Evolutionary conservation across 371 early-diverging fungal genomes (phyloP), one percentile per base, ranked within the genome.

Genomic region (Zychaea mexicana): DNA sequence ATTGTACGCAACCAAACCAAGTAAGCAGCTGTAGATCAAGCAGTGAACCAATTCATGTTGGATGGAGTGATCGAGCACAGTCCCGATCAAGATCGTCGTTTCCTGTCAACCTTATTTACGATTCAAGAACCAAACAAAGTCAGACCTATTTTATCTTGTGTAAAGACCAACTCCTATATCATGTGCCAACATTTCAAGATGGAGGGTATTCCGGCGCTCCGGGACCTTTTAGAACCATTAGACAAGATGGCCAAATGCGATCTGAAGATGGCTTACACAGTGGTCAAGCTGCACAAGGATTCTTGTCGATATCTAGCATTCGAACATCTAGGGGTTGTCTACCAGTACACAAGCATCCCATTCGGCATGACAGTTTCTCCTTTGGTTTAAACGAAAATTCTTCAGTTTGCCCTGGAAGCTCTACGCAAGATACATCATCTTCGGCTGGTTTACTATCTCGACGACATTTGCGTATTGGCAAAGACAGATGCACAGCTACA

Each of bases 391-490:
- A 49, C 45, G n/a, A 28, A 49, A 28, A 32, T 30, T n/a, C 31
- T 61, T 4, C 28, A 46, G 1, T 22, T 30, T 17, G 33, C 22
- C 7, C 15, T n/a, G n/a, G n/a, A n/a, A n/a, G n/a, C n/a, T n/a
- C n/a, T n/a, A n/a, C n/a, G 24, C 30, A 9, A 22, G 49, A n/a
- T 10, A 49, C 19, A 36, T n/a, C n/a, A n/a, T n/a, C n/a, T n/a
- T n/a, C 38, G 38, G 15, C 38, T 36, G 15, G 38, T 22, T 10
- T 3, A 49, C 46, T 66, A 66, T 27, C 66, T 66, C 17, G 66
- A 66, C 61, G 66, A 66, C 27, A 47, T 60, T 21, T 66, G 66
- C 26, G 30, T 66, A 3, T 24, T 66, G 22, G 61, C 3, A 32
- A 30, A 32, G 13, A 27, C 61, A 36, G 15, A 36, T 19, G 49